These are phyloP conservation scores for Leccinellum rugosiceps DNA, from an alignment of 768 basidiomycete species.

Conservation along the genomic window DNA sequence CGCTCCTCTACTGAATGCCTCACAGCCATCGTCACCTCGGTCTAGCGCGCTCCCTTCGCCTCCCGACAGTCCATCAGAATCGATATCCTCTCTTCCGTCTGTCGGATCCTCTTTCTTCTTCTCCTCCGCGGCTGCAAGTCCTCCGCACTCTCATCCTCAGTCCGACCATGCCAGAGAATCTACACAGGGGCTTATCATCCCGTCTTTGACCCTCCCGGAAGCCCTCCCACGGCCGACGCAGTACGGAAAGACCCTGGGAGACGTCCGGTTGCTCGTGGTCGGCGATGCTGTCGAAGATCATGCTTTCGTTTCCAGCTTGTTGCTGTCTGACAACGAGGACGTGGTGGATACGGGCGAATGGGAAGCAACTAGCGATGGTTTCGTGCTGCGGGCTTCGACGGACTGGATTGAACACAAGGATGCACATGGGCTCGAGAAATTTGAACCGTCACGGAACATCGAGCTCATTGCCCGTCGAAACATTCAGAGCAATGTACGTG, in stretches of 20 bases:
- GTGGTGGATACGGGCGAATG: slow-evolving; percentile 60
- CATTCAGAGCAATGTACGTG: slow-evolving; percentile 44
- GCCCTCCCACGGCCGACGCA: slow-evolving; percentile 62
- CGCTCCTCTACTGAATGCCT: slow-evolving; percentile 18
- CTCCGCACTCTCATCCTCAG: slow-evolving; percentile 48
- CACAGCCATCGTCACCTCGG: slow-evolving; percentile 46
- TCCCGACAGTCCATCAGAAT: slow-evolving; percentile 60
- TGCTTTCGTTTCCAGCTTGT: slow-evolving; percentile 41
- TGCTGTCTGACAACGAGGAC: slow-evolving; percentile 66
- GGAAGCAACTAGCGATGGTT: slow-evolving; percentile 47
- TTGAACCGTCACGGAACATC: slow-evolving; percentile 62
- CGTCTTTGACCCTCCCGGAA: slow-evolving; percentile 60
- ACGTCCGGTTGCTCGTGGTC: slow-evolving; percentile 54
- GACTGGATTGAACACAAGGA: slow-evolving; percentile 70
- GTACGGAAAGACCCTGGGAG: slow-evolving; percentile 67
- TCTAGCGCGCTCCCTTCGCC: slow-evolving; percentile 53
- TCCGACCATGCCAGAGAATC: slow-evolving; percentile 38
- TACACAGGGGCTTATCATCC: slow-evolving; percentile 62
- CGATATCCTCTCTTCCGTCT: slow-evolving; percentile 68
- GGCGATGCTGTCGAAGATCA: slow-evolving; percentile 37
- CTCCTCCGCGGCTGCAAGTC: slow-evolving; percentile 68
- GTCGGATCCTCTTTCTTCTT: slow-evolving; percentile 77
- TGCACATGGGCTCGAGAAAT: slow-evolving; percentile 61
- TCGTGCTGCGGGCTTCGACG: slow-evolving; percentile 57
- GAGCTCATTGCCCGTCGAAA: slow-evolving; percentile 54